These are phyloP conservation scores for Ophiostoma triangulosporum DNA, from an alignment of 2,329 filamentous ascomycete genomes.

Conservation along the genomic window DNA sequence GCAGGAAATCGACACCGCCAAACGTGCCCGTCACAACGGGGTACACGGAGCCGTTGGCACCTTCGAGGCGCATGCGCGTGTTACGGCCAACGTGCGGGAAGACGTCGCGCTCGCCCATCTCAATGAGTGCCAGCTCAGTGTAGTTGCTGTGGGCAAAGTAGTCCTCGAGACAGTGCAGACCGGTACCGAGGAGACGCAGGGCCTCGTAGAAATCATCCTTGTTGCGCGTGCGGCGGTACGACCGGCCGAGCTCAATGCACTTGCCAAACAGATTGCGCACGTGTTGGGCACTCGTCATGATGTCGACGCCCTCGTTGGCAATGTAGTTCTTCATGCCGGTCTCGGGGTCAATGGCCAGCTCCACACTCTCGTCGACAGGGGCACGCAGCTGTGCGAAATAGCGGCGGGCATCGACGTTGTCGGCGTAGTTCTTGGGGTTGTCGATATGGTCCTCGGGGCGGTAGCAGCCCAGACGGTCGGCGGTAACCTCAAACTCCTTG, in stretches of 20 bases:
- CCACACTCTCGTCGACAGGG: conserved; percentile 63
- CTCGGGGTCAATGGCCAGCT: conserved; percentile 63
- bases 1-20: conserved; percentile 85
- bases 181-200: conserved; percentile 73
- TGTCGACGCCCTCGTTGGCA: conserved; percentile 63
- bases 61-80: conserved; percentile 57
- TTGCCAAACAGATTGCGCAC: conserved; percentile 59
- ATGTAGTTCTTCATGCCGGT: conserved; percentile 90
- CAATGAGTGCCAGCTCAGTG: conserved; percentile 73
- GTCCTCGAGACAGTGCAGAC: conserved; percentile 79
- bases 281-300: conserved; percentile 70
- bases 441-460: conserved; percentile 75
- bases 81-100: conserved; percentile 77
- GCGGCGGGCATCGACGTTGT: conserved; percentile 70
- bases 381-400: conserved; percentile 73
- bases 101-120: conserved; percentile 65
- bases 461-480: conserved; percentile 67
- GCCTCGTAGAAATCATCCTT: conserved; percentile 78
- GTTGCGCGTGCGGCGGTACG: conserved; percentile 51
- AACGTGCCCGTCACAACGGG: conserved; percentile 86
- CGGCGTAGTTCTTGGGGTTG: conserved; percentile 69
- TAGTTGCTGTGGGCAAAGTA: conserved; percentile 94
- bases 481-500: conserved; percentile 73
- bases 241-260: conserved; percentile 68
- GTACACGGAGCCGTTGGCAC: conserved; percentile 54